These are phyloP conservation scores for Ophiostoma pallidulum DNA, from an alignment of 2,329 filamentous ascomycete genomes.

Conservation along the genomic window DNA sequence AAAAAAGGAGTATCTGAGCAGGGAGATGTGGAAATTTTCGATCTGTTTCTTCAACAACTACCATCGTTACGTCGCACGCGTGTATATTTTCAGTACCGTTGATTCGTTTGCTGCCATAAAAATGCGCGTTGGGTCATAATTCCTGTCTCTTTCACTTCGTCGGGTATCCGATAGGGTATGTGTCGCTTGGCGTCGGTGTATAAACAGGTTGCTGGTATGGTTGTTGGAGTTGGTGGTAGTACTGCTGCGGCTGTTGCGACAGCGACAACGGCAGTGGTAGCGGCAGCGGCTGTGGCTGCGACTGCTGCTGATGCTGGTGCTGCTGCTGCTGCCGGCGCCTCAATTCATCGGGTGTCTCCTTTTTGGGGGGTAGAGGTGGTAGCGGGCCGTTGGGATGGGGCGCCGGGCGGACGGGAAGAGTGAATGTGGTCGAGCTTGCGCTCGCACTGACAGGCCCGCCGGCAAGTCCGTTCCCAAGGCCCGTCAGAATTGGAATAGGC, in stretches of 20 bases:
- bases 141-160: conserved; percentile 2
- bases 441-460: conserved; percentile 23
- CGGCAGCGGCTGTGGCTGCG: conserved; percentile 4
- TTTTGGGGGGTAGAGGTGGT: conserved; percentile 46
- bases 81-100: conserved; percentile 1
- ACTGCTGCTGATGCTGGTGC: conserved; percentile 7
- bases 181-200: conserved; percentile 11
- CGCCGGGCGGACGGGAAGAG: conserved; percentile 54
- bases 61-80: conserved; percentile 2
- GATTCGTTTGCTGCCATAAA: no score
- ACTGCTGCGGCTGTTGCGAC: conserved; percentile 4
- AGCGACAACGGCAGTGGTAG: no score
- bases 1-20: not conserved
- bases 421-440: conserved; percentile 43
- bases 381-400: conserved; percentile 50
- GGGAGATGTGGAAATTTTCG: not conserved
- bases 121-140: no score
- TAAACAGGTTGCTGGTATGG: conserved; percentile 7
- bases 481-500: conserved; percentile 22
- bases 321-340: conserved; percentile 24
- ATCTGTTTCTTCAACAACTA: not conserved
- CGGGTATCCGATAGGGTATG: conserved; percentile 24
- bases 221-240: conserved; percentile 8
- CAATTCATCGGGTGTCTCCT: conserved; percentile 45
- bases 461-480: conserved; percentile 23